phyloP scores from a whole-genome alignment of 2,329 filamentous ascomycete species.

The Fonsecaea multimorphosa region DNA sequence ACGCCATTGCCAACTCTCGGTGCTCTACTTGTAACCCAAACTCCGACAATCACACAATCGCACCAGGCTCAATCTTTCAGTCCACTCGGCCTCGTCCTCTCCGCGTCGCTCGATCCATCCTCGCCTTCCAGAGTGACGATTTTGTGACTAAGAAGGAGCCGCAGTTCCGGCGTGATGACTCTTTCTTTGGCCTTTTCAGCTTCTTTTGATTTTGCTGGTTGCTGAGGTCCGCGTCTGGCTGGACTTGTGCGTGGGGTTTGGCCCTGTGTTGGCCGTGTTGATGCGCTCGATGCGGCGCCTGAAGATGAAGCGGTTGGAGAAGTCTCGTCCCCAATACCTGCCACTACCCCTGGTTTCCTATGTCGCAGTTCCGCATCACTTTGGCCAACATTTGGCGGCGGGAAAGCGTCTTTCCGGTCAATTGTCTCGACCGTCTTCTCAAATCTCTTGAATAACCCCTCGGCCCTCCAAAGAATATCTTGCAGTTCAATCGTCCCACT shows the following conservation, averaged over 20 bases:
- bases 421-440: slow-evolving; percentile 87
- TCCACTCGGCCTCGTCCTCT: slow-evolving; percentile 34
- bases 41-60: neutral
- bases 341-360: slow-evolving; percentile 22
- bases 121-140: slow-evolving; percentile 57
- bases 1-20: too few species aligned
- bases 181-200: slow-evolving; percentile 49
- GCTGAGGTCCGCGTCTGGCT: slow-evolving; percentile 32
- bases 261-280: neutral
- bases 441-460: slow-evolving; percentile 86
- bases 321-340: neutral
- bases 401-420: slow-evolving; percentile 89
- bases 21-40: neutral
- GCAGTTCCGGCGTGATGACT: slow-evolving; percentile 68
- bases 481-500: slow-evolving; percentile 91
- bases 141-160: slow-evolving; percentile 66
- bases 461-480: slow-evolving; percentile 83
- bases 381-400: slow-evolving; percentile 55
- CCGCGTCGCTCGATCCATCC: slow-evolving; percentile 15
- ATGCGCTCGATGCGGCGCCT: slow-evolving; percentile 2
- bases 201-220: slow-evolving; percentile 33
- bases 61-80: slow-evolving; percentile 32
- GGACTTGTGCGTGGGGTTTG: slow-evolving; percentile 27
- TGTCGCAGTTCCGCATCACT: slow-evolving; percentile 21
- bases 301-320: neutral